Evolutionary conservation across 768 basidiomycete species (phyloP).

Genomic region (Lactarius trivialis): DNA sequence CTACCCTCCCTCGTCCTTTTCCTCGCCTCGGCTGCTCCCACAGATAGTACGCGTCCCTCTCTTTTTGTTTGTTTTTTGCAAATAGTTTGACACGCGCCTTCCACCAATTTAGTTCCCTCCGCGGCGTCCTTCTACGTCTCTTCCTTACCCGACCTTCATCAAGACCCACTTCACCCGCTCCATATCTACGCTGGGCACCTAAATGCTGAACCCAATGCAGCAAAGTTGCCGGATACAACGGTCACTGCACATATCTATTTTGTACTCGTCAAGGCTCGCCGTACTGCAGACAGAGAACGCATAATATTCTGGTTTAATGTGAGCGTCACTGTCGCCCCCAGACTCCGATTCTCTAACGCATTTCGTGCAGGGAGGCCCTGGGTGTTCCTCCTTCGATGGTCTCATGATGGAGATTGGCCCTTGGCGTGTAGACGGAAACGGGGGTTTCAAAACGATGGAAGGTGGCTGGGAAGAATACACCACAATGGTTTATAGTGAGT

Average conservation of each 20-base stretch:
- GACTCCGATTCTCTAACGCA: background rate
- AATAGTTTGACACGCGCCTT: background rate
- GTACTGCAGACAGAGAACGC: slow-evolving; percentile 83
- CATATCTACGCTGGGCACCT: slow-evolving; percentile 82
- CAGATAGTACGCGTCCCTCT: slow-evolving; percentile 16
- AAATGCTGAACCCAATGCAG: slow-evolving; percentile 62
- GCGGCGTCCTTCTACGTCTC: slow-evolving; percentile 83
- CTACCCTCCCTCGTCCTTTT: background rate
- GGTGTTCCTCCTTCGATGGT: slow-evolving; percentile 96
- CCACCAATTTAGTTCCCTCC: slow-evolving; percentile 49
- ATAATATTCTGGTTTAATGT: slow-evolving; percentile 98
- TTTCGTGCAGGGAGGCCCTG: slow-evolving; percentile 74
- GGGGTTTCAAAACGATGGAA: slow-evolving; percentile 63
- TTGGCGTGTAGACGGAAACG: slow-evolving; percentile 69
- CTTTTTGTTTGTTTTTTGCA: background rate
- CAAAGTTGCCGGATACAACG: slow-evolving; percentile 45
- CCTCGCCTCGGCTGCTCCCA: slow-evolving; percentile 14
- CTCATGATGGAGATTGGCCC: slow-evolving; percentile 99
- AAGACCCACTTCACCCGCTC: slow-evolving; percentile 63
- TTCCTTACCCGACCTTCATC: slow-evolving; percentile 66
- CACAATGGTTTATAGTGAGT: slow-evolving; percentile 84
- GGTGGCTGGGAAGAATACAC: slow-evolving; percentile 98
- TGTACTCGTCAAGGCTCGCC: slow-evolving; percentile 80
- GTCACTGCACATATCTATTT: slow-evolving; percentile 81
- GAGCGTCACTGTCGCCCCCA: no score